Conservation (phyloP, 768 basidiomycete species). For the Phallus indusiatus region DNA sequence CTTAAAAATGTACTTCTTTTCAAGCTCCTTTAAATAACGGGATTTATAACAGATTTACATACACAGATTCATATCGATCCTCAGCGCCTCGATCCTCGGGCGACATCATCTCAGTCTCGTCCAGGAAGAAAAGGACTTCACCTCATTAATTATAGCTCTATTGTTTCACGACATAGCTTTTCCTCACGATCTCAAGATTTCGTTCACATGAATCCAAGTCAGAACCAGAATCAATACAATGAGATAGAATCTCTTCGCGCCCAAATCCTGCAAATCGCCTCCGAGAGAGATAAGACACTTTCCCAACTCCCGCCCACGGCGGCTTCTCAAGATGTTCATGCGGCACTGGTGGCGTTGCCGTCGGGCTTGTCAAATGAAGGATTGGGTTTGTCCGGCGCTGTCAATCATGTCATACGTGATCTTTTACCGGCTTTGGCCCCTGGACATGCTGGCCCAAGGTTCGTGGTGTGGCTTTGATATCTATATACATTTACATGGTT, state of each 20-base stretch:
- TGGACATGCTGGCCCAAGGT: conserved; percentile 28
- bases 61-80: background rate
- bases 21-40: too few relatives aligned
- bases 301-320: conserved; percentile 1
- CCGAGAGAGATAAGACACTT: background rate
- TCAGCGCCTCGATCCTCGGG: background rate
- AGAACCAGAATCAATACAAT: background rate
- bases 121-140: background rate
- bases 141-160: too few relatives aligned
- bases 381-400: conserved; percentile 20
- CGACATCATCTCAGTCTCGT: background rate
- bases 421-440: conserved; percentile 23
- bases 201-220: background rate
- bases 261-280: conserved; percentile 1
- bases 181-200: background rate
- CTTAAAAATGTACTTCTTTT: too few relatives aligned
- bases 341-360: conserved; percentile 18
- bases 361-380: conserved; percentile 20
- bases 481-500: too few relatives aligned
- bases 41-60: too few relatives aligned
- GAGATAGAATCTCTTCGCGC: background rate
- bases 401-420: conserved; percentile 18
- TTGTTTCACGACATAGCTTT: background rate
- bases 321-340: conserved; percentile 10
- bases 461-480: background rate